Conservation (phyloP, 116 monocot species). For the Phalaenopsis hybrid region DNA sequence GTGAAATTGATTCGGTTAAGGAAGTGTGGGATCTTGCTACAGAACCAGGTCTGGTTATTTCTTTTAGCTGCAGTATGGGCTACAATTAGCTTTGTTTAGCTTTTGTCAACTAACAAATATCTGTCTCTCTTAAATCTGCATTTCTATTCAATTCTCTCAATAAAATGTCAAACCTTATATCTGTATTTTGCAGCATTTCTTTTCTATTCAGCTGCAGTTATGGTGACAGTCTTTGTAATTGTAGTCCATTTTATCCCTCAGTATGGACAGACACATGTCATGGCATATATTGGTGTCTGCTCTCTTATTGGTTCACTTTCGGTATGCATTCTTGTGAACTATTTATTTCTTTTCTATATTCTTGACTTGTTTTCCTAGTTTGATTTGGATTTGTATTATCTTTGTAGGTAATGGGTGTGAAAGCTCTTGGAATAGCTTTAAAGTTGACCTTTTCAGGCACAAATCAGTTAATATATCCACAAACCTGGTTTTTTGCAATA, state of each 20-base stretch:
- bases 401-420: constrained; percentile 89
- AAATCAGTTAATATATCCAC: constrained; percentile 86
- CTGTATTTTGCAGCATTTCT: constrained; percentile 69
- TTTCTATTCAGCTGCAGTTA: constrained; percentile 59
- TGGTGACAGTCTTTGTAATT: constrained; percentile 62
- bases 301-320: constrained; percentile 92
- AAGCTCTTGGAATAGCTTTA: constrained; percentile 83
- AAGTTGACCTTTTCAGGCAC: constrained; percentile 90
- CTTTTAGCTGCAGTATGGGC: not conserved
- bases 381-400: constrained; percentile 3
- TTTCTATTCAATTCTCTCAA: not conserved
- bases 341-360: not conserved
- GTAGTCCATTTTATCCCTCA: constrained; percentile 69
- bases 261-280: constrained; percentile 93
- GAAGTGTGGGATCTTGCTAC: constrained; percentile 98
- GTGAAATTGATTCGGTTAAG: constrained; percentile 76
- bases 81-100: not conserved
- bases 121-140: not conserved
- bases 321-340: constrained; percentile 35
- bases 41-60: constrained; percentile 75
- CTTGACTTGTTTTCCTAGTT: not conserved
- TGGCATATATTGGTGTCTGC: constrained; percentile 94
- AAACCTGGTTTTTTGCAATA: constrained; percentile 75
- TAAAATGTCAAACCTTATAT: constrained; percentile 1
- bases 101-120: not conserved